A percentile compares a stretch with the other conserved stretches of the same genome.
phyloP scores from a whole-genome alignment of 208 protist species.

The Leishmania turanica region DNA sequence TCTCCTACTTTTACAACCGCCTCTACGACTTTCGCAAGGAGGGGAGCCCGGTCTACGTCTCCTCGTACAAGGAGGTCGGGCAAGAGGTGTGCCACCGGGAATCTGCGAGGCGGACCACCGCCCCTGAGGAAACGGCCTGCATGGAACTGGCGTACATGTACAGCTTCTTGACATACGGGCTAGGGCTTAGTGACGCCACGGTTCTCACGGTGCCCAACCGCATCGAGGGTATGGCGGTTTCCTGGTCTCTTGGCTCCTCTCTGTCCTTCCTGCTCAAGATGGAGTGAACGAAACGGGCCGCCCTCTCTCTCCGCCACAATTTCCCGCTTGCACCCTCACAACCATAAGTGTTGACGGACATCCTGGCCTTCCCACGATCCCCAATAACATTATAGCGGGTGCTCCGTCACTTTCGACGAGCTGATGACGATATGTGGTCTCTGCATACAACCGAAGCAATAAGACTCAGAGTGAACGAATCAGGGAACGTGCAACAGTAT shows the following conservation, averaged over 20 bases:
- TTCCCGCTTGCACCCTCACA: neutral
- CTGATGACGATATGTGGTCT: neutral
- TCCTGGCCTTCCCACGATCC: neutral
- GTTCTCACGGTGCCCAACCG: constrained; percentile 52
- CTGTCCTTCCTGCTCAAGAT: constrained; percentile 36
- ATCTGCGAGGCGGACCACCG: neutral
- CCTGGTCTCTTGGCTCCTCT: constrained; percentile 85
- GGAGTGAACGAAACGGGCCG: constrained; percentile 7
- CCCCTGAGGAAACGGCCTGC: constrained; percentile 41
- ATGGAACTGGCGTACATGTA: constrained; percentile 83
- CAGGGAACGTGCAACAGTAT: neutral
- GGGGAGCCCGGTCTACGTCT: constrained; percentile 22
- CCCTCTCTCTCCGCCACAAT: neutral
- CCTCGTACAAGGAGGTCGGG: constrained; percentile 31
- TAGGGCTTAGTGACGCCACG: constrained; percentile 52
- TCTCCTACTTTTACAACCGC: constrained; percentile 82
- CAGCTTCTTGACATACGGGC: constrained; percentile 52
- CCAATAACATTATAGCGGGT: neutral
- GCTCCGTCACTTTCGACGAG: neutral
- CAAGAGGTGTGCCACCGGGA: constrained; percentile 23
- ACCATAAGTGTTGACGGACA: too few species aligned
- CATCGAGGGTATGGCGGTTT: constrained; percentile 58
- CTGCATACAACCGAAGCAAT: too few species aligned
- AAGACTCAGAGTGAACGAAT: neutral
- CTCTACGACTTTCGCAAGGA: constrained; percentile 27